These are phyloP conservation scores for Oryza longistaminata DNA, from an alignment of 176 grass and related monocot genomes.

Conservation along the genomic window DNA sequence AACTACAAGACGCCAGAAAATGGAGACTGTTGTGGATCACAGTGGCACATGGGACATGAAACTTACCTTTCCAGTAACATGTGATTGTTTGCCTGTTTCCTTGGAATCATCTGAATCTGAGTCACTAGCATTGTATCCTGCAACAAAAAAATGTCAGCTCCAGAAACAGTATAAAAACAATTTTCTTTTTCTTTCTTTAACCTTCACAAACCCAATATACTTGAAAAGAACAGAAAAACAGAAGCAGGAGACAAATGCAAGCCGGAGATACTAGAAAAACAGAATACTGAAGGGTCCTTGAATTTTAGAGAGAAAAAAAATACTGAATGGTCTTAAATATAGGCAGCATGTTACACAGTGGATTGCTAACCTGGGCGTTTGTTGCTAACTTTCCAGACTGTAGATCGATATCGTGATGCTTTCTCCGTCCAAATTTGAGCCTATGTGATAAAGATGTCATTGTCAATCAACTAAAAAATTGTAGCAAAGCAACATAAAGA, in stretches of 20 bases:
- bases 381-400: conserved; percentile 75
- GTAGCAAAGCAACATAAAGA: conserved; percentile 2
- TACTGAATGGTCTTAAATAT: neutral
- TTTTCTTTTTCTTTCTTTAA: neutral
- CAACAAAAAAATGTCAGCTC: conserved; percentile 31
- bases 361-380: conserved; percentile 76
- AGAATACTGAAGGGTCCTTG: neutral
- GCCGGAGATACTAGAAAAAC: neutral
- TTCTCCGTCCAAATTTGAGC: conserved; percentile 83
- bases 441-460: conserved; percentile 44
- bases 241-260: neutral
- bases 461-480: neutral
- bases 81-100: conserved; percentile 58
- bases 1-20: neutral
- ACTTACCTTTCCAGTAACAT: conserved; percentile 33
- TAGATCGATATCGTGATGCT: conserved; percentile 82
- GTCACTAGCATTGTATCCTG: conserved; percentile 97
- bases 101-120: conserved; percentile 79
- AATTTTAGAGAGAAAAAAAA: neutral
- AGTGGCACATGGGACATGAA: conserved; percentile 11
- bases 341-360: neutral
- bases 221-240: neutral
- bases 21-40: neutral
- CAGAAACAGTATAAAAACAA: conserved; percentile 24
- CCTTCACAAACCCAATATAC: neutral